Conservation (phyloP, 2,329 filamentous ascomycete genomes). For the Fusarium sp. region DNA sequence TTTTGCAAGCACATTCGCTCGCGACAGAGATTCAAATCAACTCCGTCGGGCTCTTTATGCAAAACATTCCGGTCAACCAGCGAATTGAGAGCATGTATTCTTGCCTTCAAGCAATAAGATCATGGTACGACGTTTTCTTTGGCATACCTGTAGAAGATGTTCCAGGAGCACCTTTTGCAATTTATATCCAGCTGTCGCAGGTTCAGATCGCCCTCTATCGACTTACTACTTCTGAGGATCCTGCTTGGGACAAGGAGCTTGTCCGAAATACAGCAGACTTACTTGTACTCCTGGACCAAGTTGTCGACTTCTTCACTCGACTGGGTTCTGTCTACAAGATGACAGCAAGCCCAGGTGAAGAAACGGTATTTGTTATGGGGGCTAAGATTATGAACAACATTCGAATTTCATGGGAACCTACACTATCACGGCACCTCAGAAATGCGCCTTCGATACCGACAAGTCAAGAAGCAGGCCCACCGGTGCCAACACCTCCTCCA, state of each 20-base stretch:
- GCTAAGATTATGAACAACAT: conserved; percentile 53
- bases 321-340: conserved; percentile 46
- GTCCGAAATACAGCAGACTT: conserved; percentile 53
- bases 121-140: conserved; percentile 54
- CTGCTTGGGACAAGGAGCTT: conserved; percentile 55
- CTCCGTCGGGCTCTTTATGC: conserved; percentile 50
- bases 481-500: conserved; percentile 17
- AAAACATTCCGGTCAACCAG: conserved; percentile 47
- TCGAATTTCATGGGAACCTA: conserved; percentile 52
- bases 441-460: conserved; percentile 46
- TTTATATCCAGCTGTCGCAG: conserved; percentile 52
- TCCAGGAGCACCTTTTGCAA: conserved; percentile 49
- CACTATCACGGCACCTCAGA: conserved; percentile 47
- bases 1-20: conserved; percentile 48
- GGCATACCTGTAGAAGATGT: conserved; percentile 46
- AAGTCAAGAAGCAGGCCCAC: conserved; percentile 39
- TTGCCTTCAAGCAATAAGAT: conserved; percentile 50
- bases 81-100: conserved; percentile 53
- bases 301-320: conserved; percentile 49
- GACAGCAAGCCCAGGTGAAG: conserved; percentile 45
- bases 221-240: conserved; percentile 54
- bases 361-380: conserved; percentile 49
- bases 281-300: conserved; percentile 50
- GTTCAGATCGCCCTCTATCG: conserved; percentile 54
- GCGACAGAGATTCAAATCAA: conserved; percentile 50